A percentile compares a stretch with the other conserved stretches of the same genome.
These are phyloP conservation scores for Casuarina equisetifolia DNA, from an alignment of 306 rosid genomes.

Conservation along the genomic window DNA sequence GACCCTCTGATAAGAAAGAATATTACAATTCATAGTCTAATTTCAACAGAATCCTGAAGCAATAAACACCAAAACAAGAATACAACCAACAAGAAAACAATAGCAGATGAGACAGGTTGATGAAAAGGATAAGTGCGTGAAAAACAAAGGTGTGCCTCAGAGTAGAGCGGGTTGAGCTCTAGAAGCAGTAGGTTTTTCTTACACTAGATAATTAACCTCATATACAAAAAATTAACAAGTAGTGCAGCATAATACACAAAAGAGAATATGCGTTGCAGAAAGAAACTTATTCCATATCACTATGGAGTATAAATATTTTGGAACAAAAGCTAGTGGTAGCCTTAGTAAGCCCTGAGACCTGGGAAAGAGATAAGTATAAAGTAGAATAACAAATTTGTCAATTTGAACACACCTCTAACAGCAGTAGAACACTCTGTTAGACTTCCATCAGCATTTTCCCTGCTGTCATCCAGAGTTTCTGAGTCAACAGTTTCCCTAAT, in stretches of 20 bases:
- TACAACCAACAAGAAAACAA: conserved; percentile 22
- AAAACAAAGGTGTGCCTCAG: conserved; percentile 15
- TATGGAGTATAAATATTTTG: background rate
- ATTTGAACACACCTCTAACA: conserved; percentile 51
- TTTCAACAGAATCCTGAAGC: conserved; percentile 3
- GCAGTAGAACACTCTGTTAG: conserved; percentile 30
- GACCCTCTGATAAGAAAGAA: conserved; percentile 35
- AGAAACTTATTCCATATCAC: background rate
- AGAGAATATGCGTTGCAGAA: background rate
- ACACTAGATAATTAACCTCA: background rate
- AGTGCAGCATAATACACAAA: background rate
- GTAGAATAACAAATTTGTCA: conserved; percentile 12
- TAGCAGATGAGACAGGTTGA: conserved; percentile 1
- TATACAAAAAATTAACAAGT: background rate
- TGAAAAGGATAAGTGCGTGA: background rate
- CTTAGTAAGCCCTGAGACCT: background rate
- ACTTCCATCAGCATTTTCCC: conserved; percentile 30
- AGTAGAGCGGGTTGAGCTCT: background rate
- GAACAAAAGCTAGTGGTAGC: background rate
- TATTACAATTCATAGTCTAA: conserved; percentile 18
- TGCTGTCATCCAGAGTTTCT: conserved; percentile 27
- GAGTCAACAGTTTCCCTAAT: conserved; percentile 25
- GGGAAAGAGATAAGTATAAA: background rate
- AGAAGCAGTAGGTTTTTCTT: background rate
- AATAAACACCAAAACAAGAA: conserved; percentile 11